Percentiles rank a stretch among this genome's conserved stretches.
Evolutionary conservation across 2,329 filamentous ascomycete genomes (phyloP).

Genomic region (Phoma sp.): DNA sequence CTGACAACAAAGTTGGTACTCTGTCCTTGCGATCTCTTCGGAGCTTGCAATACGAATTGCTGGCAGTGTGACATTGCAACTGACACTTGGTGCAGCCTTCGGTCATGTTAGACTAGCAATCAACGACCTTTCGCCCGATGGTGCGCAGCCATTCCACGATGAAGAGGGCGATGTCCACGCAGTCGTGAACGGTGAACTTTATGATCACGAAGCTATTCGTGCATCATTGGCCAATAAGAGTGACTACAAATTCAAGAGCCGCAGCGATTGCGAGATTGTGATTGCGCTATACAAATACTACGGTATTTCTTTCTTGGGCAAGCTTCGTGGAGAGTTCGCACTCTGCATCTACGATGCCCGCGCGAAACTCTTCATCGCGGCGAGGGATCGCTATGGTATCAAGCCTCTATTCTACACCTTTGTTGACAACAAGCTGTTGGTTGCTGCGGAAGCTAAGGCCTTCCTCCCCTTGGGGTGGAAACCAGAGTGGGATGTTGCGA

Average conservation of each 20-base stretch:
- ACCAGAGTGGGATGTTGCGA: slow-evolving; percentile 59
- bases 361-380: slow-evolving; percentile 51
- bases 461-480: slow-evolving; percentile 58
- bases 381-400: slow-evolving; percentile 62
- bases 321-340: slow-evolving; percentile 62
- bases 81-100: slow-evolving; percentile 18
- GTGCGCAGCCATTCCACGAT: slow-evolving; percentile 30
- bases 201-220: slow-evolving; percentile 58
- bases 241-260: slow-evolving; percentile 53
- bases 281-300: slow-evolving; percentile 55
- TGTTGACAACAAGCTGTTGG: slow-evolving; percentile 48
- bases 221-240: slow-evolving; percentile 34
- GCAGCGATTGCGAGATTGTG: slow-evolving; percentile 59
- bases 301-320: slow-evolving; percentile 52
- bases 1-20: slow-evolving; percentile 51
- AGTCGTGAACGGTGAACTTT: slow-evolving; percentile 65
- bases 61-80: background rate
- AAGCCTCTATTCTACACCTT: slow-evolving; percentile 62
- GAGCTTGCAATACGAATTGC: background rate
- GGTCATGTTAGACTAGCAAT: slow-evolving; percentile 33
- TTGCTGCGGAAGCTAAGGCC: slow-evolving; percentile 62
- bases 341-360: slow-evolving; percentile 58
- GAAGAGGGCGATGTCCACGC: slow-evolving; percentile 53
- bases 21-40: slow-evolving; percentile 9
- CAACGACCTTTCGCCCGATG: slow-evolving; percentile 27